These are phyloP conservation scores for Phanerodontia chrysosporium DNA, from an alignment of 768 basidiomycete species.

Conservation along the genomic window DNA sequence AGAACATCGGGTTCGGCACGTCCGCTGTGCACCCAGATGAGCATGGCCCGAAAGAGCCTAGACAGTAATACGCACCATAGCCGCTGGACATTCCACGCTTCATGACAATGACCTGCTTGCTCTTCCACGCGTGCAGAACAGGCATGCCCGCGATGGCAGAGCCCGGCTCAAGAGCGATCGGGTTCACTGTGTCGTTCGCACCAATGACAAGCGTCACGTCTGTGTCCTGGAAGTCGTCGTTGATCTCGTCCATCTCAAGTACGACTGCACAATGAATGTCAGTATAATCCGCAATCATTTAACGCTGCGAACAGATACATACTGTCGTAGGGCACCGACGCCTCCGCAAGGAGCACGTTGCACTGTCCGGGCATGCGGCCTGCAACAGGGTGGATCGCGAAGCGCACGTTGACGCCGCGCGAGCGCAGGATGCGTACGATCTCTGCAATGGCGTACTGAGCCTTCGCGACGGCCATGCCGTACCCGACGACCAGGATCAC, in stretches of 20 bases:
- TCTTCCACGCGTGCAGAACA: constrained; percentile 90
- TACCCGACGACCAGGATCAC: constrained; percentile 86
- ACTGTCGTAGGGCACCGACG: constrained; percentile 89
- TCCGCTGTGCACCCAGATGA: constrained; percentile 50
- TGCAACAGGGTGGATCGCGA: constrained; percentile 87
- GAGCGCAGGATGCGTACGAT: constrained; percentile 69
- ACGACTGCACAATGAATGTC: constrained; percentile 52
- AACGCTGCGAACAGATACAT: constrained; percentile 21
- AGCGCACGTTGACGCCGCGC: constrained; percentile 77
- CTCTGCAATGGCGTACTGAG: constrained; percentile 72
- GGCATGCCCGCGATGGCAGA: constrained; percentile 92
- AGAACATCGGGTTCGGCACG: constrained; percentile 93
- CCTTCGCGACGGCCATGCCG: constrained; percentile 91
- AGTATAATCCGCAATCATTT: background rate
- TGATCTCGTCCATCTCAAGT: constrained; percentile 92
- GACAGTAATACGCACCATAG: constrained; percentile 51
- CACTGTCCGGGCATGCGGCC: constrained; percentile 92
- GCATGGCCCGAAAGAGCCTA: background rate
- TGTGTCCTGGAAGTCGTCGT: constrained; percentile 85
- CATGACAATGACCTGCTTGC: constrained; percentile 90
- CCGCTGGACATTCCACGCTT: constrained; percentile 88
- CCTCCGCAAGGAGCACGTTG: constrained; percentile 88
- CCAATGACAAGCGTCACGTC: constrained; percentile 91
- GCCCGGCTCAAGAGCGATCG: constrained; percentile 82
- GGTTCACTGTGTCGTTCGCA: constrained; percentile 91